A percentile compares a stretch with the other conserved stretches of the same genome.
These are phyloP conservation scores for Penicillium capsulatum DNA, from an alignment of 2,329 filamentous ascomycete genomes.

Conservation along the genomic window DNA sequence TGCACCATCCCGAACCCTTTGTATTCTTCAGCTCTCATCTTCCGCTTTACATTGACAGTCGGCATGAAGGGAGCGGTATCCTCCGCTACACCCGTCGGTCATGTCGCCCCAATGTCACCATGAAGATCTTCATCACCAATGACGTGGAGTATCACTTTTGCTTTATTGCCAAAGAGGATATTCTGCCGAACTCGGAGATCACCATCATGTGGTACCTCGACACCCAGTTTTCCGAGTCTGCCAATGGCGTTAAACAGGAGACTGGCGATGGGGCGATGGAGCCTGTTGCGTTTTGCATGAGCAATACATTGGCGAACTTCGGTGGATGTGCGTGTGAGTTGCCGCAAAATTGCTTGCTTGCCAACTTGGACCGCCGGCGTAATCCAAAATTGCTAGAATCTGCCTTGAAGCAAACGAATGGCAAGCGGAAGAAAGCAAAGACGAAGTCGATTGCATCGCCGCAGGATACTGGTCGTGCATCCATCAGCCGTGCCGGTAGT, in stretches of 20 bases:
- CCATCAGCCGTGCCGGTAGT: conserved; percentile 58
- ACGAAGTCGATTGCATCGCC: conserved; percentile 50
- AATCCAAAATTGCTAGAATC: conserved; percentile 32
- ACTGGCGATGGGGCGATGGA: conserved; percentile 39
- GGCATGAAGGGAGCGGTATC: conserved; percentile 71
- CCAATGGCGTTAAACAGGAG: conserved; percentile 42
- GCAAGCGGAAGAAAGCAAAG: conserved; percentile 48
- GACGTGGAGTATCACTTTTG: conserved; percentile 84
- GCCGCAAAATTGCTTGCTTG: conserved; percentile 38
- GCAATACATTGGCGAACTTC: conserved; percentile 48
- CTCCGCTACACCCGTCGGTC: conserved; percentile 89
- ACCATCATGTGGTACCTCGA: conserved; percentile 49
- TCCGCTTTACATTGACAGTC: conserved; percentile 88
- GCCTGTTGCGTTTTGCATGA: conserved; percentile 43
- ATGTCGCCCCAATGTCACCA: conserved; percentile 80
- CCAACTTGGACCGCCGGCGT: conserved; percentile 43
- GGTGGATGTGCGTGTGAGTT: conserved; percentile 47
- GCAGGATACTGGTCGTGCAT: conserved; percentile 49
- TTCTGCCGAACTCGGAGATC: conserved; percentile 54
- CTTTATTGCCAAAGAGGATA: conserved; percentile 76
- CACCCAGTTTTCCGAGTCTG: conserved; percentile 36
- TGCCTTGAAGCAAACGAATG: conserved; percentile 40
- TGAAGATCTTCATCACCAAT: conserved; percentile 80
- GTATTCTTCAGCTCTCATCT: conserved; percentile 85
- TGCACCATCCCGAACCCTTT: conserved; percentile 60